Evolutionary conservation across 306 rosid species (phyloP), one percentile per base, ranked within the genome.

Genomic region (Chamaecrista fasciculata): DNA sequence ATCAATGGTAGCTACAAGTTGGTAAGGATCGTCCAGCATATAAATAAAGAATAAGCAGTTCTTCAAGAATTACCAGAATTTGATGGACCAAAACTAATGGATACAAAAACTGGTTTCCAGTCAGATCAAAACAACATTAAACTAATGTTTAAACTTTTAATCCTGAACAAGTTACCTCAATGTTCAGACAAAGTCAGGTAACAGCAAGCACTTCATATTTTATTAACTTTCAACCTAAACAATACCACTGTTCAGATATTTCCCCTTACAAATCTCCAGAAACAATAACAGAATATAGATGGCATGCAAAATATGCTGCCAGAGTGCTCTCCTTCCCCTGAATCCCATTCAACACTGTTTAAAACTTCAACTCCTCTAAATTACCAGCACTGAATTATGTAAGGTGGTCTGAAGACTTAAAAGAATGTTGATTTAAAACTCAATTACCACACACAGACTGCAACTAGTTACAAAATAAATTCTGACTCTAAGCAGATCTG

Each of bases 401-500:
- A 62, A 40, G 59, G 53, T 44, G 72, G 60, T 56, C 53, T 34
- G 8, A 63, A 24, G 28, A 34, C 67, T 11, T 15, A 63, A 31
- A 36, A 18, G 11, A 63, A 21, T 63, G 52, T 12, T 11, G 9
- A 64, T 26, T 56, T 62, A 64, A 70, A 71, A 56, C n/a, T 69
- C 33, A 36, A 71, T 31, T 47, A 62, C 14, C 47, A 2, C 28
- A 44, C 12, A 75, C 26, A 64, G 67, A 70, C 26, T 26, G 42
- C 26, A 43, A 65, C 33, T 50, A 28, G 57, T 58, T 53, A 28
- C 63, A 71, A 71, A 71, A 20, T 20, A 75, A 67, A 47, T 34
- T 36, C 69, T 66, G 20, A 64, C 71, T 24, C n/a, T 7, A 48
- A 55, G 33, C 18, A 56, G 48, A 56, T 55, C 57, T 52, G 37